Evolutionary conservation across 2,329 filamentous ascomycete species (phyloP).

Genomic region (Herpotrichia juniperi): DNA sequence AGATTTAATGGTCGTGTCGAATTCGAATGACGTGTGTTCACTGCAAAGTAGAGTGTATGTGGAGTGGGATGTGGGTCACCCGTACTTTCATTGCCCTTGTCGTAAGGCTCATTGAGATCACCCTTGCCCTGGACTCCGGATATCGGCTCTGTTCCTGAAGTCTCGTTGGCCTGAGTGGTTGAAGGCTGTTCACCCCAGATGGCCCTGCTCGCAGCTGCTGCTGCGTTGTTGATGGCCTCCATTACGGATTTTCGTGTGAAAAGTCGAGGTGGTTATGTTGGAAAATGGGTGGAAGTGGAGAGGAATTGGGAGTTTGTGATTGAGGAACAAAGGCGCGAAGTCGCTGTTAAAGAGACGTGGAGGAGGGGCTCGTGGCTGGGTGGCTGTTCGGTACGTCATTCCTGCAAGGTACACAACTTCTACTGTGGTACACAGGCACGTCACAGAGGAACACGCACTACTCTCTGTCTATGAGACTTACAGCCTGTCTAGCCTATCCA

Average conservation of each 20-base stretch:
- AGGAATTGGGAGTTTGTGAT: not conserved
- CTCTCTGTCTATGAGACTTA: not conserved
- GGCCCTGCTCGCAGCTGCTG: conserved; percentile 39
- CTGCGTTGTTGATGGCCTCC: conserved; percentile 48
- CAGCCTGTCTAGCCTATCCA: not conserved
- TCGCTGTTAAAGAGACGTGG: not conserved
- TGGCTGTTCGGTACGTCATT: too few relatives aligned
- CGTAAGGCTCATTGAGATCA: conserved; percentile 73
- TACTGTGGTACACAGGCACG: too few relatives aligned
- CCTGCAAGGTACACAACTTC: too few relatives aligned
- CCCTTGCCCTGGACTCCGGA: conserved; percentile 74
- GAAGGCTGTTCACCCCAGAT: conserved; percentile 45
- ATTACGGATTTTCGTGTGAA: conserved; percentile 23
- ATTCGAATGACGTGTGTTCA: conserved; percentile 3
- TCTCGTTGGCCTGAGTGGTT: conserved; percentile 44
- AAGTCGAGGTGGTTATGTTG: not conserved
- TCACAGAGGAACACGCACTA: conserved; percentile 8
- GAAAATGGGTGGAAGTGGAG: not conserved
- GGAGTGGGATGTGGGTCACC: conserved; percentile 16
- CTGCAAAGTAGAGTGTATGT: conserved; percentile 4
- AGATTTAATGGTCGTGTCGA: not conserved
- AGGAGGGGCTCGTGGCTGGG: too few relatives aligned
- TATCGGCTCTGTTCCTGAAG: conserved; percentile 67
- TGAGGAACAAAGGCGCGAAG: not conserved
- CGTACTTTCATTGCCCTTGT: conserved; percentile 76